Conservation (phyloP, 2,329 filamentous ascomycete genomes). For the Beauveria sp. region DNA sequence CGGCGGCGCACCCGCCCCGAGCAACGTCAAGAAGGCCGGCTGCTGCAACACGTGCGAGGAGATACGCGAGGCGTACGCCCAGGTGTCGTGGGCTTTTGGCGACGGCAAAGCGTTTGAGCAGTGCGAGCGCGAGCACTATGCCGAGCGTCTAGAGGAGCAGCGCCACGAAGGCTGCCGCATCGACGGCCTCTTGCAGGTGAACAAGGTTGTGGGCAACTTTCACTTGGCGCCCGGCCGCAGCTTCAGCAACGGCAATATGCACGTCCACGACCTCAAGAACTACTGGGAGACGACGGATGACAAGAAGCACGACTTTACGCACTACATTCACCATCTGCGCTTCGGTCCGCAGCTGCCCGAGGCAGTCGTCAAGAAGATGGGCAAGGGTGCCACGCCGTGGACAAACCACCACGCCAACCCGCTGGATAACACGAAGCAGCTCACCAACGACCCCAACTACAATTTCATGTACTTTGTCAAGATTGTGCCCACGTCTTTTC, state of each 20-base stretch:
- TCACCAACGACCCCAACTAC: constrained; percentile 72
- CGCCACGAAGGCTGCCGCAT: constrained; percentile 89
- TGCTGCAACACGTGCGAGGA: constrained; percentile 98
- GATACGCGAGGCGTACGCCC: constrained; percentile 88
- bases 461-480: constrained; percentile 99
- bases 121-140: constrained; percentile 90
- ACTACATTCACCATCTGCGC: constrained; percentile 78
- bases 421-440: constrained; percentile 71
- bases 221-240: constrained; percentile 93
- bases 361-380: constrained; percentile 53
- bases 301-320: constrained; percentile 76
- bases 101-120: constrained; percentile 89
- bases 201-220: constrained; percentile 98
- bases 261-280: constrained; percentile 94
- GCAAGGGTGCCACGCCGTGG: constrained; percentile 51
- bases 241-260: constrained; percentile 94
- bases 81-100: constrained; percentile 87
- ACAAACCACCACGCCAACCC: constrained; percentile 90
- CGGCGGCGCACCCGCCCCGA: constrained; percentile 73
- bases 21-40: constrained; percentile 65
- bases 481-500: constrained; percentile 91
- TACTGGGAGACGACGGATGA: constrained; percentile 71
- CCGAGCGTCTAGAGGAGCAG: constrained; percentile 79
- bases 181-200: constrained; percentile 84
- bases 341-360: constrained; percentile 90